Base-by-base conservation (phyloP, 768 basidiomycete species). In the Peribolospora kevripleyi region DNA sequence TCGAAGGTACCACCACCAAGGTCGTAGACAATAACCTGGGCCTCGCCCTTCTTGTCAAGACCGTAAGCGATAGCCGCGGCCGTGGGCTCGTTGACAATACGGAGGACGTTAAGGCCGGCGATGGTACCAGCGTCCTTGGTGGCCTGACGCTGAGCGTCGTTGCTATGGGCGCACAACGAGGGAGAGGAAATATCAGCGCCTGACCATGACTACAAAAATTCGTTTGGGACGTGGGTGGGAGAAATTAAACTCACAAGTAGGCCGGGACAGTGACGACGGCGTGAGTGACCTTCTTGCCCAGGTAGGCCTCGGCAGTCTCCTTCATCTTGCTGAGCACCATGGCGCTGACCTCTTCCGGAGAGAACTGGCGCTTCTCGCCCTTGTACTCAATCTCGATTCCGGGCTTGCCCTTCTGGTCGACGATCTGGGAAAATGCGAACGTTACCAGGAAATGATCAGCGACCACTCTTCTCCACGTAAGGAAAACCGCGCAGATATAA, bases 1-100 rank as follows among this genome's bases (percentile, higher is more conserved):
- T 95, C 90, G 71, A 95, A 97, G 51, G 90, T 97, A 70, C 90
- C 90, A 70, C 90, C 90, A 68, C 90, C 90, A 58, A 95, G 82
- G 73, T 97, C 90, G 71, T 93, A 95, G 66, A 95, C 87, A 62
- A 93, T 85, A 67, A 97, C 88, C 65, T 88, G 85, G 52, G 83
- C 81, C 72, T 93, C 90, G 51, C 83, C 83, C 71, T 85, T 84
- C 76, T 91, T 90, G 77, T 91, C 88, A 46, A 93, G 81, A 71
- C 90, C 90, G 70, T 97, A 95, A 61, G 90, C 88, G 72, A 93
- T 91, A 56, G 87, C 90, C 62, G 91, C 86, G 49, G 90, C 87
- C 52, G 90, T 93, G 46, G 90, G 86, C 69, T 95, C 87, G 72
- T 95, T 93, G 72, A 95, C 87, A 67, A 95, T 90, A 70, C 87